Base-by-base conservation (phyloP, 2,329 filamentous ascomycete genomes). In the Passalora sequoiae region DNA sequence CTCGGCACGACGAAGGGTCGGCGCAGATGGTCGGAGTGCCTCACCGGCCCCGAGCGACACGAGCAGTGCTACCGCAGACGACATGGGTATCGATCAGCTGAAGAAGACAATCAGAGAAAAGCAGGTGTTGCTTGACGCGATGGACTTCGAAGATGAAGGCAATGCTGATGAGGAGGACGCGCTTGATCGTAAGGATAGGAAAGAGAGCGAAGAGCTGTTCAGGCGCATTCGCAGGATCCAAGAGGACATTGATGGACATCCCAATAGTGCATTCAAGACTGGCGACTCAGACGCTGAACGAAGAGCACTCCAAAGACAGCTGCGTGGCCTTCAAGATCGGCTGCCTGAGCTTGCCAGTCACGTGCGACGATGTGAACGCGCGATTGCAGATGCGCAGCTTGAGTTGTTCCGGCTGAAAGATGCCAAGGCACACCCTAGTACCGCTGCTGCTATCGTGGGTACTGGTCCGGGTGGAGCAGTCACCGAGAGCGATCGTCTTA, bases 101-200 rank as follows among this genome's bases (percentile, higher is more conserved):
- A 83, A 80, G 56, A 98, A 98, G 73, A 88, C 86, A 64, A 88
- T 98, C 47, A 83, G 83, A 44, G 92, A 98, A 72, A 92, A 94
- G 68, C 88, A 96, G 66, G 83, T 98, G 30, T 74, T 98, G 51
- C 73, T 98, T 10, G 91, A 98, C 66, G 92, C 92, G 0, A 91
- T 96, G 69, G 92, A 98, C 62, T 96, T 96, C 65, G 84, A 86
- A 51, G 92, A 97, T 56, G 91, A 97, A 69, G 87, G 86, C 60
- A 81, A 83, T 27, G 78, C 80, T 3, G 92, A 98, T 58, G 86
- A 97, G 60, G 91, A 98, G 53, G 91, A 96, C 56, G 81, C 86
- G 13, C 77, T 97, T 31, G 92, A 98, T 63, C 81, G 91, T 40
- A 81, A 88, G 49, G 92, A 98, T 64, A 81, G 89, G 43, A 84